A percentile compares a stretch with the other conserved stretches of the same genome.
phyloP scores from a whole-genome alignment of 2,329 filamentous ascomycete genomes.

The Fonsecaea multimorphosa region DNA sequence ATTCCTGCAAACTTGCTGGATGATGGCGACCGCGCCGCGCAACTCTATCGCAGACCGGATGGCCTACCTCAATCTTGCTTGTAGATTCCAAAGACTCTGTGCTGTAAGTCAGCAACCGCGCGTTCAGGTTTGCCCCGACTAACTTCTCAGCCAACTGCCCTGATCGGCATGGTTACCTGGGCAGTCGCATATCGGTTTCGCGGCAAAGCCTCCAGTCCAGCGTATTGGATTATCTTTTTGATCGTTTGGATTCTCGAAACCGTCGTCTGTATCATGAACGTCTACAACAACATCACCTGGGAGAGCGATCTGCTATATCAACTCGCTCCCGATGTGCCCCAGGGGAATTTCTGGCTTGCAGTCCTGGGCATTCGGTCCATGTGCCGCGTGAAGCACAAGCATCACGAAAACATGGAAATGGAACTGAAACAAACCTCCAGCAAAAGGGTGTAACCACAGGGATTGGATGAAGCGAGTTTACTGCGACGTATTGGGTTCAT shows the following conservation, averaged over 20 bases:
- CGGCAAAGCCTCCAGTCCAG: constrained; percentile 30
- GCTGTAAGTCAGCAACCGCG: constrained; percentile 20
- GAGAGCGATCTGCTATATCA: constrained; percentile 33
- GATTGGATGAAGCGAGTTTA: background rate
- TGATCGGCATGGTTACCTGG: constrained; percentile 35
- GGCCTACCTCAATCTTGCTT: constrained; percentile 32
- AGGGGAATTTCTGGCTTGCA: constrained; percentile 31
- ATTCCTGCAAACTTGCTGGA: constrained; percentile 32
- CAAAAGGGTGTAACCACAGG: constrained; percentile 4
- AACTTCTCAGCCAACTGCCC: constrained; percentile 25
- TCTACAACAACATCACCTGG: constrained; percentile 36
- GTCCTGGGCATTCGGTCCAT: constrained; percentile 28
- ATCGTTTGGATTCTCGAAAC: constrained; percentile 30
- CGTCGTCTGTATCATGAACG: constrained; percentile 34
- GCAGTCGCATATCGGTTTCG: constrained; percentile 31
- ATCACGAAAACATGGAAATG: constrained; percentile 14
- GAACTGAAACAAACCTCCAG: constrained; percentile 18
- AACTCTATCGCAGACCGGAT: constrained; percentile 27
- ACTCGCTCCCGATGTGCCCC: constrained; percentile 28
- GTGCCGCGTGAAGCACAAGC: constrained; percentile 17
- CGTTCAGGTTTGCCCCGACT: background rate
- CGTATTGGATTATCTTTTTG: constrained; percentile 34
- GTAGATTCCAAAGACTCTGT: constrained; percentile 30
- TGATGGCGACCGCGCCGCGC: constrained; percentile 30
- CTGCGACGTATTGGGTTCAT: background rate